phyloP scores from a whole-genome alignment of 371 early-diverging fungal genomes.

The Thermomucor indicae-seudaticae region DNA sequence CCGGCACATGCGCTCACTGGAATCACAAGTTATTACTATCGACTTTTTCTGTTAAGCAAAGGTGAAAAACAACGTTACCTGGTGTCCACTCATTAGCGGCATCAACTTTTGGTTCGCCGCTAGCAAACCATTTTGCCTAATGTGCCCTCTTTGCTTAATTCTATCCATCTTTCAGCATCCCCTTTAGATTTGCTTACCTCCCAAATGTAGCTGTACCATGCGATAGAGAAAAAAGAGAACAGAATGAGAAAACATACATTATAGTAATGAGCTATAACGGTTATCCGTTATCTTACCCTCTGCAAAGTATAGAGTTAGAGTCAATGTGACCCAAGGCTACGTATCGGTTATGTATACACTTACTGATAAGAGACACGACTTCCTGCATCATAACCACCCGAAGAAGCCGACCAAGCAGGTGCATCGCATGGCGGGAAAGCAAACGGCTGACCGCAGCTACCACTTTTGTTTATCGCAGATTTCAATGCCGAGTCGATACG shows the following conservation, averaged over 20 bases:
- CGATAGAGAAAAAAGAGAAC: background rate
- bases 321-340: background rate
- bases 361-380: conserved; percentile 45
- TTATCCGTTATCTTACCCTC: conserved; percentile 17
- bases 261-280: background rate
- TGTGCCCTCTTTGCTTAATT: background rate
- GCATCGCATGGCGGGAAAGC: conserved; percentile 27
- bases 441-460: conserved; percentile 20
- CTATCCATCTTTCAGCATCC: background rate
- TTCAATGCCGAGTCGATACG: conserved; percentile 25
- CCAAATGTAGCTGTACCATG: conserved; percentile 36
- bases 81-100: conserved; percentile 26
- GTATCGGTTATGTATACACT: conserved; percentile 5
- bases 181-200: conserved; percentile 15
- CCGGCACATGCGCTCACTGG: conserved; percentile 4
- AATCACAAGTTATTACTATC: too few relatives aligned
- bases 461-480: conserved; percentile 12
- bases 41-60: too few relatives aligned
- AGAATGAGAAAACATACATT: background rate
- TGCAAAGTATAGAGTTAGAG: conserved; percentile 1
- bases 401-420: conserved; percentile 28
- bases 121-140: conserved; percentile 41
- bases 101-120: conserved; percentile 13
- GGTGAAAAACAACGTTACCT: too few relatives aligned
- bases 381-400: conserved; percentile 37